Percentiles rank a stretch among this genome's conserved stretches.
Evolutionary conservation across 306 rosid genomes (phyloP).

Genomic region (Lathyrus aphaca): DNA sequence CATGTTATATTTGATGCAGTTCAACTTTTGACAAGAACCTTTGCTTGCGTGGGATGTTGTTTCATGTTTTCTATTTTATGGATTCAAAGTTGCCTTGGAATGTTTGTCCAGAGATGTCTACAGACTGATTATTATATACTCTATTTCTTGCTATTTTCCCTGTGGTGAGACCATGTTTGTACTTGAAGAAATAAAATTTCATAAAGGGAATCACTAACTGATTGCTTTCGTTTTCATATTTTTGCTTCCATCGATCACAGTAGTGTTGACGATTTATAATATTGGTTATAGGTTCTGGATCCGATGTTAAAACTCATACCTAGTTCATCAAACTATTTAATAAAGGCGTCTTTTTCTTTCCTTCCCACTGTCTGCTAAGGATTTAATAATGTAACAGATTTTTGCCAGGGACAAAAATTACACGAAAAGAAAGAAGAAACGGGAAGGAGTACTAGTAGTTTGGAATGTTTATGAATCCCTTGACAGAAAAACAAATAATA

Average conservation of each 20-base stretch:
- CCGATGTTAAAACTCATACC: neutral
- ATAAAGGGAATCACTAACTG: constrained; percentile 14
- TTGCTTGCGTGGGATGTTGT: constrained; percentile 43
- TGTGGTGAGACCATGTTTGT: constrained; percentile 41
- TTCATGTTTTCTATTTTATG: constrained; percentile 48
- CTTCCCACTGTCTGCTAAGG: too few species aligned
- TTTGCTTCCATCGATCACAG: neutral
- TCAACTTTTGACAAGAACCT: constrained; percentile 53
- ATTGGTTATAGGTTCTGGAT: neutral
- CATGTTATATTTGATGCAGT: constrained; percentile 3
- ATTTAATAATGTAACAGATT: too few species aligned
- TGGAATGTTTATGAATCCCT: neutral
- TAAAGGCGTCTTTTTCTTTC: neutral
- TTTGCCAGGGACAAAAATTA: too few species aligned
- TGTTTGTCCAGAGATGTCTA: constrained; percentile 48
- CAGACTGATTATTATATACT: constrained; percentile 39
- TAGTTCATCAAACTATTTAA: neutral
- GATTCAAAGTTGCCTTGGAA: constrained; percentile 46
- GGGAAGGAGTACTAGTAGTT: neutral
- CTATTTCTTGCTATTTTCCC: constrained; percentile 34
- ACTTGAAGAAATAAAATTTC: constrained; percentile 55
- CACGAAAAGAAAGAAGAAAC: neutral
- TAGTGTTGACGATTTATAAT: constrained; percentile 3
- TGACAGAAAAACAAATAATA: neutral
- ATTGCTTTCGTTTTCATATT: constrained; percentile 8